Conservation (phyloP, 345 rosid genomes). For the Rhodomyrtus tomentosa region DNA sequence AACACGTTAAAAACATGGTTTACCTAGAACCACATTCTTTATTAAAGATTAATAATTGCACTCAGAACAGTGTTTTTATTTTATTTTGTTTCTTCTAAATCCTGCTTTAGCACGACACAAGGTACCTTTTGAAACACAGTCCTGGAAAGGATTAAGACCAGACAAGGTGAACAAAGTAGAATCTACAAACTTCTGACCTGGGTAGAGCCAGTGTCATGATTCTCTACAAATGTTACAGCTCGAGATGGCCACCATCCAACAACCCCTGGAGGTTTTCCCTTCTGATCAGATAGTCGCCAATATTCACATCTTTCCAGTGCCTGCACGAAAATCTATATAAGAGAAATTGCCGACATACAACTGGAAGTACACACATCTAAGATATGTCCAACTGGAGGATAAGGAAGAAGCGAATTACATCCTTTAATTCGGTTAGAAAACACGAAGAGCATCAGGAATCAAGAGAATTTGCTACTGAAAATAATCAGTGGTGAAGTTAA, state of each 20-base stretch:
- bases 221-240: slow-evolving; percentile 92
- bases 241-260: slow-evolving; percentile 99
- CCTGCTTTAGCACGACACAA: not conserved
- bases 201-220: slow-evolving; percentile 98
- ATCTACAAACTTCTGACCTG: slow-evolving; percentile 37
- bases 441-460: not conserved
- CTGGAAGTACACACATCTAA: not conserved
- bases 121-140: not conserved
- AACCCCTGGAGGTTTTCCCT: slow-evolving; percentile 93
- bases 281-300: slow-evolving; percentile 86
- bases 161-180: not conserved
- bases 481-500: not conserved
- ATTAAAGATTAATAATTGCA: not conserved
- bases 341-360: not conserved
- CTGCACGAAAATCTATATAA: slow-evolving; percentile 14
- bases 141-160: not conserved
- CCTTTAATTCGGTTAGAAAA: not conserved
- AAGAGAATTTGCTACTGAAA: not conserved
- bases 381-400: not conserved
- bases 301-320: slow-evolving; percentile 77
- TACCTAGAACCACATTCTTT: not conserved
- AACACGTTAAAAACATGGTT: not conserved
- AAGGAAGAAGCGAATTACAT: not conserved
- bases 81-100: not conserved
- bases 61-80: not conserved